Base-by-base conservation (phyloP, 208 protist genomes). In the Naegleria lovaniensis region DNA sequence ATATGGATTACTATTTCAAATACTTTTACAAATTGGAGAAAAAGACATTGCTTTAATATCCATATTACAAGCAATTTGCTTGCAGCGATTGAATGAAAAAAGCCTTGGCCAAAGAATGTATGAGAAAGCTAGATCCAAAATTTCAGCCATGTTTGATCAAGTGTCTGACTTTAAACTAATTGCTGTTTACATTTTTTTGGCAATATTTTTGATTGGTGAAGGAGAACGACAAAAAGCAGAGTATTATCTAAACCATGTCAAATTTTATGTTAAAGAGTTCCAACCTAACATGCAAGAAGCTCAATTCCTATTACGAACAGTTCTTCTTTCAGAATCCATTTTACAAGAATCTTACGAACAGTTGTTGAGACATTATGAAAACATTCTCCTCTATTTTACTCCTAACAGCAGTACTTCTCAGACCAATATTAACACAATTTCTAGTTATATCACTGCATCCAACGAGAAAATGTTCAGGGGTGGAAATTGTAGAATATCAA, bases 11-110 rank as follows among this genome's bases (percentile, higher is more conserved):
- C n/a, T 79, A 36, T 9, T 36, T 36, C 1, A 79, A 36, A 33
- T 79, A 79, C n/a, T 79, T 79, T 79, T 36, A 79, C 29, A 79
- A 79, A 79, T 79, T 79, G 67, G 67, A 36, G 67, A 79, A 79
- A 79, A 79, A 33, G 67, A 79, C 19, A 36, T 79, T 79, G 67
- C 67, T 36, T 33, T 79, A 0, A 33, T 79, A 13, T 79, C 67
- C 36, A 79, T 79, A 7, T 79, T 79, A 33, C 67, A 79, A 36
- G 67, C 67, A 25, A 79, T 79, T 36, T 25, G 25, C 29, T 33
- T 79, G 7, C 67, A 79, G n/a, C 13, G 67, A 36, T 79, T 79
- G n/a, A 79, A 79, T 36, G 13, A 79, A 25, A 79, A 79, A 36
- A 25, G n/a, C 5, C 29, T 79, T 5, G 67, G 25, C 2, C 25